Evolutionary conservation across 805 yeast species (phyloP).

Genomic region (Pichia cephalocereana): DNA sequence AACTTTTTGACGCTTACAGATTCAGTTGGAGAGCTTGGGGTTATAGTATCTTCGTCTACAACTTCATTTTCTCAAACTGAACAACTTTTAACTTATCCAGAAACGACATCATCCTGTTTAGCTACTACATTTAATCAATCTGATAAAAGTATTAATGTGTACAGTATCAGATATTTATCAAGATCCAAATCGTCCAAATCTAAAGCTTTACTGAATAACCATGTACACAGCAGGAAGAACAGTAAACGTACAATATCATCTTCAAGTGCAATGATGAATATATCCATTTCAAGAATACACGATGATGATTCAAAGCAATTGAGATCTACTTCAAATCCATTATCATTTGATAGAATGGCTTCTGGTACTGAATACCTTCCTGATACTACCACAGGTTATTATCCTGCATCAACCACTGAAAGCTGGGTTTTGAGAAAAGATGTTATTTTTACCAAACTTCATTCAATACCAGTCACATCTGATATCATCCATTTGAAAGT

Average conservation of each 20-base stretch:
- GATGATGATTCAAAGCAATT: slow-evolving; percentile 29
- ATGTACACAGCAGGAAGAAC: slow-evolving; percentile 15
- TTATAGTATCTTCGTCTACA: slow-evolving; percentile 61
- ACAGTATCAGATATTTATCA: slow-evolving; percentile 43
- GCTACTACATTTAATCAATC: slow-evolving; percentile 48
- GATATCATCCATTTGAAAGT: slow-evolving; percentile 27
- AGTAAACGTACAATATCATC: slow-evolving; percentile 21
- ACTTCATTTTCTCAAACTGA: slow-evolving; percentile 54
- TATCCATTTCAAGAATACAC: slow-evolving; percentile 34
- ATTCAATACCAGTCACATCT: slow-evolving; percentile 30
- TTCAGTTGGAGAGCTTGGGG: slow-evolving; percentile 66
- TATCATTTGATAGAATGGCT: slow-evolving; percentile 38
- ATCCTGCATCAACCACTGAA: slow-evolving; percentile 18
- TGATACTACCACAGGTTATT: slow-evolving; percentile 17
- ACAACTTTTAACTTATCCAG: slow-evolving; percentile 47
- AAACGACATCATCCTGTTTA: slow-evolving; percentile 29
- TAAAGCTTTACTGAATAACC: slow-evolving; percentile 9
- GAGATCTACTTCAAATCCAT: slow-evolving; percentile 30
- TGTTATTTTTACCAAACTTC: slow-evolving; percentile 56
- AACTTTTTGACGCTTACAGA: slow-evolving; percentile 61
- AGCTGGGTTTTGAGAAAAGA: slow-evolving; percentile 45
- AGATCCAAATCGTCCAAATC: slow-evolving; percentile 13
- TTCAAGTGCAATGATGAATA: slow-evolving; percentile 18
- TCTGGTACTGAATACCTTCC: slow-evolving; percentile 28
- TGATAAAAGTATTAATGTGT: slow-evolving; percentile 39